These are phyloP conservation scores for Aspergillus sp. DNA, from an alignment of 2,329 filamentous ascomycete species.

Conservation along the genomic window DNA sequence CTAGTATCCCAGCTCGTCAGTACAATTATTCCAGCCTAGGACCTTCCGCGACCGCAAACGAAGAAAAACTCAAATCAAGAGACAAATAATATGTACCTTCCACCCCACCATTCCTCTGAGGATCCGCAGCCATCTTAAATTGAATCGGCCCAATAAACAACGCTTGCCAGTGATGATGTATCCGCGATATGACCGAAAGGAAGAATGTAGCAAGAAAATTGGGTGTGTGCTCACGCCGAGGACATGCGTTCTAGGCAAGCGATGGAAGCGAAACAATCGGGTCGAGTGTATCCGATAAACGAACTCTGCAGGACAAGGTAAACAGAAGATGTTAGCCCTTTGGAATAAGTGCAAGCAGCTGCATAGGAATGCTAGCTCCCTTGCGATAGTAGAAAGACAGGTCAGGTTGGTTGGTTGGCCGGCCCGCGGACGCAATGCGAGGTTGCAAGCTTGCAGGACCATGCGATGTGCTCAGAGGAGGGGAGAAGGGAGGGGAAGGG, in stretches of 20 bases:
- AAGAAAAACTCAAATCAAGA: neutral
- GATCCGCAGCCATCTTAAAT: slow-evolving; percentile 21
- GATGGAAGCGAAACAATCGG: neutral
- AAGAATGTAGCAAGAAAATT: neutral
- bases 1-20: neutral
- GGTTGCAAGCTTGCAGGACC: neutral
- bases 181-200: neutral
- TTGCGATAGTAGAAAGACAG: neutral
- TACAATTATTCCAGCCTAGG: neutral
- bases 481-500: no score
- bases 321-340: neutral
- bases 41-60: neutral
- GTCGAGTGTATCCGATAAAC: neutral
- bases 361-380: no score
- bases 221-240: neutral
- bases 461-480: neutral
- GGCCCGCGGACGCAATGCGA: neutral
- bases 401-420: neutral
- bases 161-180: no score
- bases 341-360: neutral
- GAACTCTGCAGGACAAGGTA: neutral
- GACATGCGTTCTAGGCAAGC: neutral
- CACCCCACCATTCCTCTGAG: slow-evolving; percentile 9
- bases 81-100: slow-evolving; percentile 13
- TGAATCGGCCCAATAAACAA: no score